Percentiles rank a stretch among this genome's conserved stretches.
These are phyloP conservation scores for Sclerotinia trifoliorum DNA, from an alignment of 2,329 filamentous ascomycete genomes.

Conservation along the genomic window DNA sequence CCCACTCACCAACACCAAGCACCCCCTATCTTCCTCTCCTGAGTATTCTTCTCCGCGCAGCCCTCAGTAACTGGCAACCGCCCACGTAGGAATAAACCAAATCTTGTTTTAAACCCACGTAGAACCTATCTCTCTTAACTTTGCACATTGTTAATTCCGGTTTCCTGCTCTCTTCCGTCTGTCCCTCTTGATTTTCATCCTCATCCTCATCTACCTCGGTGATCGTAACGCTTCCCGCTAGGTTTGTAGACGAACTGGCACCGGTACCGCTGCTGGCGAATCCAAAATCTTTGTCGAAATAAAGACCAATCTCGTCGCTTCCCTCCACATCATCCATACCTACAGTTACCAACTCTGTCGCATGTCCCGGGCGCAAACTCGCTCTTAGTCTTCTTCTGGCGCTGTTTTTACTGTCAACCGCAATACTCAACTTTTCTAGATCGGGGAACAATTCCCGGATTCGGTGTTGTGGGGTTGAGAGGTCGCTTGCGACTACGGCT, in stretches of 20 bases:
- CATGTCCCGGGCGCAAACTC: conserved; percentile 37
- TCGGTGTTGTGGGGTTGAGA: conserved; percentile 32
- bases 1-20: neutral
- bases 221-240: neutral
- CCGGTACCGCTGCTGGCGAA: neutral
- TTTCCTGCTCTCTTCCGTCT: conserved; percentile 8
- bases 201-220: conserved; percentile 17
- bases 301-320: conserved; percentile 25
- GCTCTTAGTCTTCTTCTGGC: conserved; percentile 37
- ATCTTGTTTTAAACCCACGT: conserved; percentile 20
- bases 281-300: conserved; percentile 34
- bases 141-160: conserved; percentile 35
- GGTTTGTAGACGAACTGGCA: neutral
- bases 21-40: conserved; percentile 6
- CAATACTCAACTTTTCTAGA: conserved; percentile 35
- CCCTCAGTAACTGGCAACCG: conserved; percentile 24
- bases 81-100: conserved; percentile 28
- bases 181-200: neutral
- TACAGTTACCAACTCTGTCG: conserved; percentile 32
- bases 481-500: conserved; percentile 31
- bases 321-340: conserved; percentile 22
- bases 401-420: conserved; percentile 35
- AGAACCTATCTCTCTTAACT: conserved; percentile 36
- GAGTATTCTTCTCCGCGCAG: conserved; percentile 26
- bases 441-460: conserved; percentile 37